Conservation (phyloP, 108 stramenopile species). For the Aurantiochytrium sp. region DNA sequence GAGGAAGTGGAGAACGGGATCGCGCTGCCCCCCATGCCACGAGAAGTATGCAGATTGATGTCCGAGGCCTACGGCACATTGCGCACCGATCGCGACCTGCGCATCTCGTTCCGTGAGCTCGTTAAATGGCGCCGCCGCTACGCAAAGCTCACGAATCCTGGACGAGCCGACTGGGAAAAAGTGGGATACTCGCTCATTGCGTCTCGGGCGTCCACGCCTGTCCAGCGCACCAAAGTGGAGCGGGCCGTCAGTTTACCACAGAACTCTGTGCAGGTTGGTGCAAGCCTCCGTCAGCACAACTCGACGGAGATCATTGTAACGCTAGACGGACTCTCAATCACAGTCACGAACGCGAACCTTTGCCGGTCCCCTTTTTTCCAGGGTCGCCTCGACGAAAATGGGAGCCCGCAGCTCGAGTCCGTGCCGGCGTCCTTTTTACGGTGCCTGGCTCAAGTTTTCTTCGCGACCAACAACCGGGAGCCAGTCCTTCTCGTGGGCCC, state of each 20-base stretch:
- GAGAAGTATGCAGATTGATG: neutral
- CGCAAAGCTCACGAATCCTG: neutral
- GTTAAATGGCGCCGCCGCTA: conserved; percentile 28
- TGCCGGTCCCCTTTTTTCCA: neutral
- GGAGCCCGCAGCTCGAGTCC: no score
- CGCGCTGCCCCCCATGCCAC: neutral
- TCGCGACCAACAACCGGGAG: neutral
- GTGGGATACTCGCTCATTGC: neutral
- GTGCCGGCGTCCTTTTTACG: neutral
- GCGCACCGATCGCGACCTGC: neutral
- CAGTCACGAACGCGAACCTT: neutral
- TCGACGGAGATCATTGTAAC: neutral
- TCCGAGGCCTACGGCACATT: neutral
- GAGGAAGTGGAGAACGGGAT: no score
- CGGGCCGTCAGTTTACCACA: no score
- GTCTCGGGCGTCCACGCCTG: neutral
- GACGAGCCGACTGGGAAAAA: neutral
- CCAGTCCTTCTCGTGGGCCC: neutral
- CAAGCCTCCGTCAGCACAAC: neutral
- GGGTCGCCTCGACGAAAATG: no score
- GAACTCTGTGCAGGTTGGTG: no score
- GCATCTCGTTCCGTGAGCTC: conserved; percentile 13
- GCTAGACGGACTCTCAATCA: neutral
- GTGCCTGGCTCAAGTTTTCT: neutral
- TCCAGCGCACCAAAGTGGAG: neutral